Evolutionary conservation across 129 eudicot genomes (phyloP), one percentile per base, ranked within the genome.

Genomic region (Chrysanthemum lavandulifolium): DNA sequence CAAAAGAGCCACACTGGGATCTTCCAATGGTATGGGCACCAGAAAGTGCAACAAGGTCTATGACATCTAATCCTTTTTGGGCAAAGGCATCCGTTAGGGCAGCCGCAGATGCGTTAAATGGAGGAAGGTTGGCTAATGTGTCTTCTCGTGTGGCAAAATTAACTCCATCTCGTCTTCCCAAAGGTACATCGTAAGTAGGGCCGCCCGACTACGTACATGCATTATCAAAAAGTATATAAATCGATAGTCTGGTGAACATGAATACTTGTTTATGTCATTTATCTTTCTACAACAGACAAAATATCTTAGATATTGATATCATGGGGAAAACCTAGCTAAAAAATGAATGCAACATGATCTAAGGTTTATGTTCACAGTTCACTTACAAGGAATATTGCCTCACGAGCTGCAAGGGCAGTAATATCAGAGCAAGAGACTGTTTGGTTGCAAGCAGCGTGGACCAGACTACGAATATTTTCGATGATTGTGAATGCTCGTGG

Each of bases 1-100:
- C 65, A 85, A 89, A 82, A 71, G 93, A 78, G 11, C 61, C 16
- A 82, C 96, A 89, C 15, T 80, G 83, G 59, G 86, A 45, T 15
- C 76, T 18, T 3, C 96, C 96, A 23, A 89, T 80, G 36, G 96
- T 84, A 84, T 86, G 96, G 65, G 80, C 93, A 0, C 90, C 96
- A 15, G 88, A 90, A 54, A 90, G 88, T 4, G 93, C 87, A 6
- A 90, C 93, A 2, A 81, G 79, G 5, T 89, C 93, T 1, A 85
- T 87, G 57, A 90, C 74, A 27, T 73, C 72, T 67, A 89, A 77
- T 51, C 74, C 72, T 43, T 82, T 84, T 67, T 73, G 49, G 10
- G 82, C 77, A 4, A 90, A 77, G 16, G 80, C 63, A 6, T 14
- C 54, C 71, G 86, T 79, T 75, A 82, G 5, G 57, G 61, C 33